A percentile compares a stretch with the other conserved stretches of the same genome.
Evolutionary conservation across 1,284 basidiomycete species (phyloP).

Genomic region (Ustilago trichophora): DNA sequence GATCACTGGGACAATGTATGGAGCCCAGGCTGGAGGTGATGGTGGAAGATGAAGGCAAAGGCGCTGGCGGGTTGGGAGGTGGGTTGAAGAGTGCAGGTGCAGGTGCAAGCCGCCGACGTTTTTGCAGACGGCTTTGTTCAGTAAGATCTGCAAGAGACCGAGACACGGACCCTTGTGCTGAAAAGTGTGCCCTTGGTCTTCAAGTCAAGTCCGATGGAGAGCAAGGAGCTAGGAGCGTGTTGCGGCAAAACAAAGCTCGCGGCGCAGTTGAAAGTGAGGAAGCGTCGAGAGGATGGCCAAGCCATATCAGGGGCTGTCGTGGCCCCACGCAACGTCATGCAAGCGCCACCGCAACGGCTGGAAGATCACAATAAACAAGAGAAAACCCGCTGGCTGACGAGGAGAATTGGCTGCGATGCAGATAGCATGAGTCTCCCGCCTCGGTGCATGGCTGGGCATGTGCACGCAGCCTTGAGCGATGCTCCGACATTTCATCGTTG

Average conservation of each 20-base stretch:
- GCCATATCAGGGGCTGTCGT: background rate
- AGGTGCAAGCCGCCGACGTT: background rate
- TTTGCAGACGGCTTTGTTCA: too few species aligned
- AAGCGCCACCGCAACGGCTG: background rate
- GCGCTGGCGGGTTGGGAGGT: background rate
- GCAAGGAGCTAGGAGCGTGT: background rate
- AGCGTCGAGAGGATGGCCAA: too few species aligned
- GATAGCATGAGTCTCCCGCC: background rate
- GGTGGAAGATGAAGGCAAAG: background rate
- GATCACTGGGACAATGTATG: too few species aligned
- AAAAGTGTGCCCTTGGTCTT: background rate
- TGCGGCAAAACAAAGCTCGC: background rate
- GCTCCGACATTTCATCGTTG: too few species aligned
- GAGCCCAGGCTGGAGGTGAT: too few species aligned
- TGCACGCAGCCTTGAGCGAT: background rate
- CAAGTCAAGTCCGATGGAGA: background rate
- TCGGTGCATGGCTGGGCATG: background rate
- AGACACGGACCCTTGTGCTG: constrained; percentile 17
- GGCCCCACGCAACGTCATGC: background rate
- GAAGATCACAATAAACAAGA: background rate
- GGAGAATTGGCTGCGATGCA: background rate
- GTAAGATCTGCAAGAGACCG: constrained; percentile 3
- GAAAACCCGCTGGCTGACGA: too few species aligned
- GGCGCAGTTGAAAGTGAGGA: background rate
- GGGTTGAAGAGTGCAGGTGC: background rate